Conservation (phyloP, 2,329 filamentous ascomycete genomes). For the Ploettnerulaceae sp. region DNA sequence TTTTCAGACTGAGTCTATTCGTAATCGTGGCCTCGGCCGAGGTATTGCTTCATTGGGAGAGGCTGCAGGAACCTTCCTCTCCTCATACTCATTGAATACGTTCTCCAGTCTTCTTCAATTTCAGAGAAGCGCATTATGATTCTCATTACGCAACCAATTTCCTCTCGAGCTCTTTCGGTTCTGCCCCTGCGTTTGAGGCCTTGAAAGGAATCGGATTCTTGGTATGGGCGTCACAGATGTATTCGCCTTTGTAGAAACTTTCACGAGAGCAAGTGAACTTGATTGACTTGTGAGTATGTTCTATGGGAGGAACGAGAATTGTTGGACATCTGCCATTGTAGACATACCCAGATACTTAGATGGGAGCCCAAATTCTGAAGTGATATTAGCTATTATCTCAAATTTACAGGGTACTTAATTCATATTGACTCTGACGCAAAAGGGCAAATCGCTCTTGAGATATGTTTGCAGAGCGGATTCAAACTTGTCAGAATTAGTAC, state of each 20-base stretch:
- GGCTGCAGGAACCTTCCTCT: constrained; percentile 13
- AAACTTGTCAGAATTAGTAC: too few species aligned
- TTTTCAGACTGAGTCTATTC: neutral
- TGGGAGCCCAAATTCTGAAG: neutral
- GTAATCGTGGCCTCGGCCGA: neutral
- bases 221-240: constrained; percentile 16
- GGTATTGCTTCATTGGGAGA: neutral
- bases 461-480: too few species aligned
- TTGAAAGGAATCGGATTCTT: constrained; percentile 19
- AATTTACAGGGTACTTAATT: too few species aligned
- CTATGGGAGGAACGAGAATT: constrained; percentile 15
- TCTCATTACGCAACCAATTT: constrained; percentile 20
- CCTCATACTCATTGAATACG: constrained; percentile 16
- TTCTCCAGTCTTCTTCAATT: constrained; percentile 16
- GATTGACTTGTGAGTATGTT: constrained; percentile 17
- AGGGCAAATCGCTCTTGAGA: too few species aligned
- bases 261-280: constrained; percentile 21
- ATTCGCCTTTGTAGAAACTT: constrained; percentile 19
- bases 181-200: constrained; percentile 8
- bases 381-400: too few species aligned
- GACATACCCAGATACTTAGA: neutral
- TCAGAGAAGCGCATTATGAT: constrained; percentile 21
- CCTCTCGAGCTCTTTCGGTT: constrained; percentile 14
- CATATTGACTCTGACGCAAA: too few species aligned
- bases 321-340: constrained; percentile 18